Evolutionary conservation across 768 basidiomycete genomes (phyloP).

Genomic region (Aureoboletus auriporus): DNA sequence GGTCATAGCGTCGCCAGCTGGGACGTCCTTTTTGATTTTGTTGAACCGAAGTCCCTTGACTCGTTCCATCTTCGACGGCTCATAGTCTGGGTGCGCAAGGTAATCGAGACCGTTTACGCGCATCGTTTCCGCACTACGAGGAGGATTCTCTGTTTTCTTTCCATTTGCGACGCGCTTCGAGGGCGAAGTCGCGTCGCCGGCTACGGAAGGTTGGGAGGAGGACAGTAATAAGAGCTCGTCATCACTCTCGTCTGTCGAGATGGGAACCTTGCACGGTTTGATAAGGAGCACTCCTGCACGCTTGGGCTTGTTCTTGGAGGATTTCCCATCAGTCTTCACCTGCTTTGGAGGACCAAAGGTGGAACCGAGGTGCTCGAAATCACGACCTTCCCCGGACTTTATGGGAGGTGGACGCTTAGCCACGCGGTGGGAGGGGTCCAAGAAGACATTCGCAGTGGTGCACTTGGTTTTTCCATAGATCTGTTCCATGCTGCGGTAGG

Average conservation of each 20-base stretch:
- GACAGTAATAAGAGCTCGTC: constrained; percentile 24
- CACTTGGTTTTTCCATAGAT: neutral
- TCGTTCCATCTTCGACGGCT: constrained; percentile 7
- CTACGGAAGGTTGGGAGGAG: constrained; percentile 20
- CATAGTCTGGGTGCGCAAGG: constrained; percentile 22
- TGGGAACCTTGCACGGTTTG: neutral
- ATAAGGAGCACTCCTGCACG: neutral
- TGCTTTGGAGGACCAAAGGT: constrained; percentile 14
- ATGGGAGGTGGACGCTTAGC: constrained; percentile 19
- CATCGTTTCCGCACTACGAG: constrained; percentile 8
- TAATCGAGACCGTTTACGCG: constrained; percentile 13
- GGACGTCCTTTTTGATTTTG: constrained; percentile 23
- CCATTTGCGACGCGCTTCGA: constrained; percentile 11
- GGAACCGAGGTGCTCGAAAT: constrained; percentile 23
- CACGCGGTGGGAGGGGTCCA: constrained; percentile 21
- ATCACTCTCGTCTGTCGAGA: constrained; percentile 19
- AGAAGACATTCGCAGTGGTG: neutral
- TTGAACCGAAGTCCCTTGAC: constrained; percentile 31
- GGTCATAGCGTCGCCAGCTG: neutral
- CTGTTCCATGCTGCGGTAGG: constrained; percentile 19
- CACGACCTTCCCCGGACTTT: constrained; percentile 24
- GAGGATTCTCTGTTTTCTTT: neutral
- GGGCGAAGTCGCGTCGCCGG: constrained; percentile 5
- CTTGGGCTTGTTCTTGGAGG: constrained; percentile 12
- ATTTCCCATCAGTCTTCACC: neutral